phyloP scores from a whole-genome alignment of 106 monocot species.

The Phalaenopsis aphrodite region DNA sequence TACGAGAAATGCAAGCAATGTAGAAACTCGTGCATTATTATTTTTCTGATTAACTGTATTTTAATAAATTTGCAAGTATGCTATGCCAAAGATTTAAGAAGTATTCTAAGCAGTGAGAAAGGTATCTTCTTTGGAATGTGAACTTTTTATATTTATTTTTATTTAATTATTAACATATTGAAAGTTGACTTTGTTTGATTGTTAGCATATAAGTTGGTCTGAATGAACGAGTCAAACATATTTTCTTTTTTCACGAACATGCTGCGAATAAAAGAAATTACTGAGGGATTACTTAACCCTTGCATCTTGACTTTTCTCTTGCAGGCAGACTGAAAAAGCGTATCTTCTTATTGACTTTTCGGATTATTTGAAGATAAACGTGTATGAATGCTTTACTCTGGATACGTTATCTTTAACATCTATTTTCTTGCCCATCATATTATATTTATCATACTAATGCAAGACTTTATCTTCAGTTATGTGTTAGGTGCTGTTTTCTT shows the following conservation, averaged over 20 bases:
- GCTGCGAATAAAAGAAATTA: not conserved
- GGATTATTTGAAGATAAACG: slow-evolving; percentile 73
- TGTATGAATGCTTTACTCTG: slow-evolving; percentile 42
- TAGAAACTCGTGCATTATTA: not conserved
- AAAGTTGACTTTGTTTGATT: not conserved
- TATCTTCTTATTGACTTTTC: slow-evolving; percentile 96
- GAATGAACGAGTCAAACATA: not conserved
- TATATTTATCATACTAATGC: slow-evolving; percentile 14
- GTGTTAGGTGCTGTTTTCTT: slow-evolving; percentile 94
- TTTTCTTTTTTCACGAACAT: not conserved
- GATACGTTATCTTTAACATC: not conserved
- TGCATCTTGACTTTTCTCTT: slow-evolving; percentile 4
- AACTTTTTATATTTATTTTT: not conserved
- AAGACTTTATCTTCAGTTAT: slow-evolving; percentile 65
- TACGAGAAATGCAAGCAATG: not conserved
- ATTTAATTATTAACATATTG: not conserved
- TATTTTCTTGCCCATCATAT: not conserved
- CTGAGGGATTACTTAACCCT: not conserved
- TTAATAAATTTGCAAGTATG: not conserved
- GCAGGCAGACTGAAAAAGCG: slow-evolving; percentile 56
- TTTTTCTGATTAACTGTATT: not conserved
- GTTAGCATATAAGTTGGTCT: not conserved
- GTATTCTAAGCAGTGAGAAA: too few relatives aligned
- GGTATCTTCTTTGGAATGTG: too few relatives aligned
- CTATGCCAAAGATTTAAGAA: not conserved